Conservation (phyloP, 2,329 filamentous ascomycete species). For the Whalleya microplaca region DNA sequence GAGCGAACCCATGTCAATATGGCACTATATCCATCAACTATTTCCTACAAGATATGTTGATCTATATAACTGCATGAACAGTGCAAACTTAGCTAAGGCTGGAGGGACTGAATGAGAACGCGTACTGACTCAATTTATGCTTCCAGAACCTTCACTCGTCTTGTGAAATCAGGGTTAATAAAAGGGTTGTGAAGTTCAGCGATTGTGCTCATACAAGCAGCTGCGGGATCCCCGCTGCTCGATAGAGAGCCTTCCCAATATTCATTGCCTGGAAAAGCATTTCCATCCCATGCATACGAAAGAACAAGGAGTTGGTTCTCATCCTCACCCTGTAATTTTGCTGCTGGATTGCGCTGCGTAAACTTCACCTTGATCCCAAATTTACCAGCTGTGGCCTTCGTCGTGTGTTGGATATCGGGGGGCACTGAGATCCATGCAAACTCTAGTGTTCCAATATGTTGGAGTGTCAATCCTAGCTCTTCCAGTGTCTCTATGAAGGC, state of each 20-base stretch:
- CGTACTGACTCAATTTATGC: background rate
- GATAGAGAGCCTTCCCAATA: slow-evolving; percentile 33
- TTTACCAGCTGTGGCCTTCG: background rate
- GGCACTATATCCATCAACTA: too few relatives aligned
- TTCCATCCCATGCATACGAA: slow-evolving; percentile 40
- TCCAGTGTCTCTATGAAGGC: slow-evolving; percentile 25
- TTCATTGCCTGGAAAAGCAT: slow-evolving; percentile 39
- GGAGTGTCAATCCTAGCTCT: slow-evolving; percentile 9
- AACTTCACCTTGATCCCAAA: slow-evolving; percentile 27
- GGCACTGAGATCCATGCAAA: slow-evolving; percentile 28
- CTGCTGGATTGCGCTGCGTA: slow-evolving; percentile 31
- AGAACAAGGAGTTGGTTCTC: slow-evolving; percentile 34
- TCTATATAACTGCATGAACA: too few relatives aligned
- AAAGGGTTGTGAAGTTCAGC: slow-evolving; percentile 39
- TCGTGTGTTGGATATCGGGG: background rate
- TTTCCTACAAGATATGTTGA: too few relatives aligned
- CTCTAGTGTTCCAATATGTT: slow-evolving; percentile 31
- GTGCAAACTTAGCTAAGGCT: too few relatives aligned
- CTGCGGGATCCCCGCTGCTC: slow-evolving; percentile 38
- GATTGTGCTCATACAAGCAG: slow-evolving; percentile 40
- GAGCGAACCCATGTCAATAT: too few relatives aligned
- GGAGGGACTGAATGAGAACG: background rate
- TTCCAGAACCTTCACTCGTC: slow-evolving; percentile 28
- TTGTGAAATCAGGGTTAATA: slow-evolving; percentile 33
- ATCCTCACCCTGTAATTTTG: slow-evolving; percentile 19